Base-by-base conservation (phyloP, 2,329 filamentous ascomycete genomes). In the Colletotrichum nymphaeae region DNA sequence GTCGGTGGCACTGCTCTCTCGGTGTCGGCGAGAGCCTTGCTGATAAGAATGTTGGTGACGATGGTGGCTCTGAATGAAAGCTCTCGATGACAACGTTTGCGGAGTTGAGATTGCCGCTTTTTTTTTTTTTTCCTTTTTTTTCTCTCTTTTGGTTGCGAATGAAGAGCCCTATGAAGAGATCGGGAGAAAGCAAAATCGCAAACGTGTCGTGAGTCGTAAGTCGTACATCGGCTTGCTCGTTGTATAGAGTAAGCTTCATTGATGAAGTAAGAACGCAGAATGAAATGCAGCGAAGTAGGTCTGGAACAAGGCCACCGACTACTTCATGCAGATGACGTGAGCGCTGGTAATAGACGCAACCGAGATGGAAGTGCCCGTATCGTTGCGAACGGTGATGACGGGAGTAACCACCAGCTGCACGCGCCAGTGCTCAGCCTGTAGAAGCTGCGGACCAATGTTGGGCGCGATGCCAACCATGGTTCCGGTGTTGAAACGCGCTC, bases 321-420 rank as follows among this genome's bases (percentile, higher is more conserved):
- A 73, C 30, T 73, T 73, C 86, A 88, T 88, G 77, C 86, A 83
- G 72, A 88, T 79, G 2, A 88, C 87, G 69, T 87, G 85, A 1
- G 86, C 83, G 78, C 86, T 80, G 52, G 83, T 79, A 26, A 88
- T 80, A 7, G 84, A 84, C 68, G 84, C 85, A 2, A 85, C 82
- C 30, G 84, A 82, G 58, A 88, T 85, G 67, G 83, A 84, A 57
- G 79, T 77, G 16, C 85, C 86, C 2, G 81, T 84, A 49, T 90
- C 88, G 74, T 89, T 88, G 37, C 88, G 84, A 76, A 88, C 85
- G 2, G 87, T 89, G 58, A 90, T 84, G 9, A 87, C 84, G 1
- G 89, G 89, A 0, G 88, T 89, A 5, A 88, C 86, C 32, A 88
- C 86, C 1, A 90, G 82, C 66, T 86, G 85, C n/a, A 91, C 79